Evolutionary conservation across 2,329 filamentous ascomycete genomes (phyloP), one percentile per base, ranked within the genome.

Genomic region (Karstenula rhodostoma): DNA sequence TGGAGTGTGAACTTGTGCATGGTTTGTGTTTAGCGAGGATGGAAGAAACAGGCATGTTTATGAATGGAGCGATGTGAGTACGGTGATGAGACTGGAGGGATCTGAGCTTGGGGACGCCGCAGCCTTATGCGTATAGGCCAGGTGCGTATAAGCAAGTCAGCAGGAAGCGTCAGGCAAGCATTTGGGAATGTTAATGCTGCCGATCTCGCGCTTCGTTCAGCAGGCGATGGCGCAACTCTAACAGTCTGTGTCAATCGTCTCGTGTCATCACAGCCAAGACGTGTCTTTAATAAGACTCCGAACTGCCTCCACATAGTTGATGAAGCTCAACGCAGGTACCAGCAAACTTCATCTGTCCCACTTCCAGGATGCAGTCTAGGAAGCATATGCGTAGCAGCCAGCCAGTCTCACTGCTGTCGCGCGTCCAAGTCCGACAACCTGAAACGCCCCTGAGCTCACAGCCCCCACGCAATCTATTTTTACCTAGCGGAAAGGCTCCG

Each of bases 401-500:
- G n/a, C 44, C 44, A 47, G 29, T 47, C 44, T 5, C 17, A 23
- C 12, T 12, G 44, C 23, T 8, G 42, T 22, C n/a, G 42, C n/a
- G 23, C 42, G 8, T 17, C 19, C 22, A 23, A 44, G 1, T 25
- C 32, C 48, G 48, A 12, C 17, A 37, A 22, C 48, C 15, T 37
- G 48, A 51, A 51, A 51, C 48, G 19, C 29, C 29, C 12, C 29
- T 10, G 12, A 2, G 29, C 19, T 37, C 15, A 51, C 48, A 50
- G 47, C 48, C 48, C 48, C 47, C 37, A 40, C 37, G 48, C 48
- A 40, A 37, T 44, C n/a, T 44, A 13, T 35, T 22, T 13, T 27
- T 54, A 17, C 10, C 37, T 22, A 15, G 15, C 27, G 8, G 19
- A 17, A 35, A 27, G 44, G 44, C 44, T 27, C 27, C 15, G 8